phyloP scores from a whole-genome alignment of 768 basidiomycete genomes.

The Tricholoma sp. region DNA sequence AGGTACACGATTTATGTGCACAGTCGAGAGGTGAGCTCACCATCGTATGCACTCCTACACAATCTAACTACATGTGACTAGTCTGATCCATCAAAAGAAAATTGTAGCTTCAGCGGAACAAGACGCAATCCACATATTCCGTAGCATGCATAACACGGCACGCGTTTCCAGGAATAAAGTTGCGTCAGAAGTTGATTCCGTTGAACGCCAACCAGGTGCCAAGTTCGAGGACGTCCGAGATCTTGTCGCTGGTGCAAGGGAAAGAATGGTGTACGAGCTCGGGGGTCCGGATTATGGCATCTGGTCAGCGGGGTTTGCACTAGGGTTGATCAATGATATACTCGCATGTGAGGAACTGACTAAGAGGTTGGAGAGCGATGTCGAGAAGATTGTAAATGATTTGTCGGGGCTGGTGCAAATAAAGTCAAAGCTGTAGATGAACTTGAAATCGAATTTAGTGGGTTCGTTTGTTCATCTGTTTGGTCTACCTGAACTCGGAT shows the following conservation, averaged over 20 bases:
- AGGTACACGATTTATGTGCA: conserved; percentile 90
- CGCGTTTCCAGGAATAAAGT: conserved; percentile 87
- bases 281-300: conserved; percentile 88
- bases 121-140: conserved; percentile 88
- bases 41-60: not conserved
- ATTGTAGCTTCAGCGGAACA: conserved; percentile 80
- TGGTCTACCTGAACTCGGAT: too few species aligned
- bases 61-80: conserved; percentile 18
- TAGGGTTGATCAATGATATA: conserved; percentile 78
- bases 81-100: conserved; percentile 80
- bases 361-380: conserved; percentile 64
- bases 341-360: conserved; percentile 77
- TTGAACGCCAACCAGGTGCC: conserved; percentile 76
- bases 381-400: conserved; percentile 57
- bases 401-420: conserved; percentile 30
- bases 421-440: conserved; percentile 35
- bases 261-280: conserved; percentile 69
- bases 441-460: not conserved
- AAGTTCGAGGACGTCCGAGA: conserved; percentile 84
- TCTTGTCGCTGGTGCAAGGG: conserved; percentile 66
- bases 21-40: conserved; percentile 61
- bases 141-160: conserved; percentile 77
- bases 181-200: conserved; percentile 74
- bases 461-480: too few species aligned
- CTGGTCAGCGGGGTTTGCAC: conserved; percentile 65